These are phyloP conservation scores for Stropharia rugosoannulata DNA, from an alignment of 768 basidiomycete species.

Conservation along the genomic window DNA sequence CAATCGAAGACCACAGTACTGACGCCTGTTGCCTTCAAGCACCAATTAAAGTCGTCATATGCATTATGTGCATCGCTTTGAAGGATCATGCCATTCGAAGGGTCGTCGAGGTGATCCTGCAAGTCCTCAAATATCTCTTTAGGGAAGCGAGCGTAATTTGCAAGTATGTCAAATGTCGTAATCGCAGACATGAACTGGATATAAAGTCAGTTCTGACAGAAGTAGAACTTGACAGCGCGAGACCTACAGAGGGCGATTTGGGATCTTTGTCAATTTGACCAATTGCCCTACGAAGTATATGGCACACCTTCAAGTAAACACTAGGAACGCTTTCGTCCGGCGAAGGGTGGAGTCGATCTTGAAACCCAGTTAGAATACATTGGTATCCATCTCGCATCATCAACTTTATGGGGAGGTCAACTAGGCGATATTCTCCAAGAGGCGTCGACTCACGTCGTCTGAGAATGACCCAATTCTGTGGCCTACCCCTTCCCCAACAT, in stretches of 20 bases:
- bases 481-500: background rate
- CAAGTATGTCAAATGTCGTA: too few species aligned
- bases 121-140: constrained; percentile 5
- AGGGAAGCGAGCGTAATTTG: constrained; percentile 1
- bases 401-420: constrained; percentile 11
- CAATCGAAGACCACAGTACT: background rate
- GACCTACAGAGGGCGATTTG: too few species aligned
- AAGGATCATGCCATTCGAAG: constrained; percentile 12
- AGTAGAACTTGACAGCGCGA: too few species aligned
- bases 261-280: too few species aligned
- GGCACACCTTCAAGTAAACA: background rate
- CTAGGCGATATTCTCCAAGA: background rate
- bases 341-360: constrained; percentile 6
- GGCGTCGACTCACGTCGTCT: background rate
- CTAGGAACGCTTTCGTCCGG: background rate
- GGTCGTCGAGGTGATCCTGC: background rate
- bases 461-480: background rate
- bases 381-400: background rate
- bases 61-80: background rate
- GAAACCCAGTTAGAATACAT: constrained; percentile 12
- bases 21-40: background rate
- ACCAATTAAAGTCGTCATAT: constrained; percentile 8
- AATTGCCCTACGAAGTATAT: constrained; percentile 1
- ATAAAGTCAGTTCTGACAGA: too few species aligned
- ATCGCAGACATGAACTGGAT: too few species aligned